Evolutionary conservation across 805 yeast species (phyloP).

Genomic region (Candida boleticola): DNA sequence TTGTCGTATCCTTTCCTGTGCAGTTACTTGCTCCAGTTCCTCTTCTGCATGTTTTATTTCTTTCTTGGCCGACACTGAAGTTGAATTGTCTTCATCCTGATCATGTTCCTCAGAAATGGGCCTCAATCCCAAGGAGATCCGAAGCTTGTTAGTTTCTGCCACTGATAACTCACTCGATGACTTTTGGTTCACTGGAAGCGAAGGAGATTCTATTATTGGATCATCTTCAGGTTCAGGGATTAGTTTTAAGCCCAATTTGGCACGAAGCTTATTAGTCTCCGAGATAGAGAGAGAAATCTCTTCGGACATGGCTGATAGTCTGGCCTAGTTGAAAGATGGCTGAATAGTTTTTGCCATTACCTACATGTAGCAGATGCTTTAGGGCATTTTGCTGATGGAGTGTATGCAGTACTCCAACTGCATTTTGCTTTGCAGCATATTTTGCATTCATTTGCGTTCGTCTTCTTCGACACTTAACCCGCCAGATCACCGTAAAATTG

Average conservation of each 20-base stretch:
- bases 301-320: no score
- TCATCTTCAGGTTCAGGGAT: conserved; percentile 19
- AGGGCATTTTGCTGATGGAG: no score
- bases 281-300: conserved; percentile 33
- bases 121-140: conserved; percentile 51
- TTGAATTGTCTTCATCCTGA: background rate
- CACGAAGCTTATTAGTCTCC: conserved; percentile 44
- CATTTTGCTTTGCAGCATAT: no score
- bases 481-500: no score
- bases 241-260: conserved; percentile 37
- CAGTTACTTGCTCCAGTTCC: conserved; percentile 13
- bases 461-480: no score
- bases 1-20: conserved; percentile 11
- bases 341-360: no score
- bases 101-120: conserved; percentile 36
- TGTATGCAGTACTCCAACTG: no score
- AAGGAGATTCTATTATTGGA: conserved; percentile 5
- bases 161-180: conserved; percentile 28
- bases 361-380: no score
- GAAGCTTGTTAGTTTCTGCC: conserved; percentile 56
- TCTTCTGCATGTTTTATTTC: conserved; percentile 9
- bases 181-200: background rate
- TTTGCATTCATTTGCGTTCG: no score
- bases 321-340: no score
- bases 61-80: background rate